Base-by-base conservation (phyloP, 768 basidiomycete genomes). In the Filobasidium floriforme region DNA sequence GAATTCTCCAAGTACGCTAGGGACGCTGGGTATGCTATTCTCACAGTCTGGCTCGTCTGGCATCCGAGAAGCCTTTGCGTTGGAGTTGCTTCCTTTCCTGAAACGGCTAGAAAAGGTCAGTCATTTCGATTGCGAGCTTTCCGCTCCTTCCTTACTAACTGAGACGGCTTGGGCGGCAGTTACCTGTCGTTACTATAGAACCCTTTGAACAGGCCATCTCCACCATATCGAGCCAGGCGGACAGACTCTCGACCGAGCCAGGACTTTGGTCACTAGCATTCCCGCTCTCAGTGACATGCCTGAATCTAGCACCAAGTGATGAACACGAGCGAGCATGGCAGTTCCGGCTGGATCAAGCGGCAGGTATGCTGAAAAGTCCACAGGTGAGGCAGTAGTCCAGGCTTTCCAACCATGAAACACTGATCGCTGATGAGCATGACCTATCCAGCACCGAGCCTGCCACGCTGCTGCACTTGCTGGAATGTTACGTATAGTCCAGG, bases 171-270 rank as follows among this genome's bases (percentile, higher is more conserved):
- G 3, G 3, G 18, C 46, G 12, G 14, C 46, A 49, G 46, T 49
- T 49, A 15, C 22, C 46, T 18, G 14, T 18, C 15, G 15, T 12
- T 22, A 4, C 54, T 6, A 4, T 57, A 15, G 24, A 57, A n/a
- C 24, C 54, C 26, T 65, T 57, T 41, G 32, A 32, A n/a, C 44
- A 59, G 37, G 64, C 64, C 41, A 49, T 65, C 44, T 49, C 52
- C 1, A 26, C 64, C 28, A 65, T 65, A 57, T 59, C 64, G 2
- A 57, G 54, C 19, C 64, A 65, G 29, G 64, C 64, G 19, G 64
- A 60, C 37, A 55, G 64, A n/a, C 55, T 65, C 11, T 43, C 46
- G 12, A 49, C 55, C 18, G 57, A 65, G 49, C 64, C 55, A 28
- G 64, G 64, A 24, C 43, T 60, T 10, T 65, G 64, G 64, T 59